Conservation (phyloP, 306 rosid species). For the Hippophae tibetana region DNA sequence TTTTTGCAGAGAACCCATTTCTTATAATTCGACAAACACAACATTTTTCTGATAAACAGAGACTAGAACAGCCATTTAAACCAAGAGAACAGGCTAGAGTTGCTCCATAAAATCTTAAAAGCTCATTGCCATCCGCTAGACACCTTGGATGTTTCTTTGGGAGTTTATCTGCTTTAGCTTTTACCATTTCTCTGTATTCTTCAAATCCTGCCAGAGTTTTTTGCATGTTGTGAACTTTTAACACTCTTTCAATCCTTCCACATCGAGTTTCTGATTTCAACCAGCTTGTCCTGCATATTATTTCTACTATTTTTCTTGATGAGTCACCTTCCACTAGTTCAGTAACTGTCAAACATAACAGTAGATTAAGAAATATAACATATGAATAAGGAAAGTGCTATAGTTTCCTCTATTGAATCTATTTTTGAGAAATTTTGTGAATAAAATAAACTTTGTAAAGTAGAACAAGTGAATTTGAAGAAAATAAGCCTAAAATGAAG, state of each 20-base stretch:
- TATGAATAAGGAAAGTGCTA: not conserved
- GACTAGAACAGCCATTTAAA: conserved; percentile 18
- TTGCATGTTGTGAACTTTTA: conserved; percentile 39
- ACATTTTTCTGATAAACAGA: conserved; percentile 34
- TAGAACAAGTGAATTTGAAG: not conserved
- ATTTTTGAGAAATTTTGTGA: not conserved
- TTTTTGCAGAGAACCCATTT: conserved; percentile 33
- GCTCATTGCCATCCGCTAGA: conserved; percentile 59
- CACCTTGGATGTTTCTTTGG: conserved; percentile 43
- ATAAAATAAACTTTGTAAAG: not conserved
- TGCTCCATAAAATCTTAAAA: conserved; percentile 57
- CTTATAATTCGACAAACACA: conserved; percentile 45
- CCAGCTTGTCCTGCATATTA: conserved; percentile 36
- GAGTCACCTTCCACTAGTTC: conserved; percentile 37
- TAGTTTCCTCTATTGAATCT: not conserved
- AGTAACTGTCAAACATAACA: conserved; percentile 21
- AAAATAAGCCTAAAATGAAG: not conserved
- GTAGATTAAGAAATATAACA: not conserved
- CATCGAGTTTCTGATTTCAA: conserved; percentile 10
- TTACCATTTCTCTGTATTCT: conserved; percentile 44
- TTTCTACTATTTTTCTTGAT: conserved; percentile 39
- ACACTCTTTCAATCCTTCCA: conserved; percentile 31
- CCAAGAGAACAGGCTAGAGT: conserved; percentile 50
- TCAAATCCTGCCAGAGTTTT: conserved; percentile 39
- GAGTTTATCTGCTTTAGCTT: conserved; percentile 30